Base-by-base conservation (phyloP, 2,329 filamentous ascomycete genomes). In the Trichoderma polysporum region DNA sequence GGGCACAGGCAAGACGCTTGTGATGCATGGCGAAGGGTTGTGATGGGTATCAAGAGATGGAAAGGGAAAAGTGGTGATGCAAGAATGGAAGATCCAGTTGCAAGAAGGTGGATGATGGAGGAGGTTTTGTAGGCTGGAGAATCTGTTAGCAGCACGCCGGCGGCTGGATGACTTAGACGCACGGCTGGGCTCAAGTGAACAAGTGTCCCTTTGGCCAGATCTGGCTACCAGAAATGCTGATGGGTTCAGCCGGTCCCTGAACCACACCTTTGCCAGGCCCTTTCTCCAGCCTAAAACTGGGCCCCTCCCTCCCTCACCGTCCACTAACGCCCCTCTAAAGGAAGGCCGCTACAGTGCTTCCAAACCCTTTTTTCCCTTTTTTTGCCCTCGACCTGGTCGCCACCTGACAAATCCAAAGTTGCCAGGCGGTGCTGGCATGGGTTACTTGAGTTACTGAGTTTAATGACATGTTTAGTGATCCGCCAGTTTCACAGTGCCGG, bases 1-100 rank as follows among this genome's bases (percentile, higher is more conserved):
- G 81, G 81, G 84, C 82, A 72, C 82, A 80, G 74, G 84, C 81
- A 70, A 87, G 74, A 73, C 79, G 80, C 77, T 83, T 83, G 73
- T 80, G 78, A 70, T 80, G 80, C 84, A 86, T 86, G 68, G 73
- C 80, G 74, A 73, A 62, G 54, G 37, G 56, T 67, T 70, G 64
- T 67, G 62, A 65, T 52, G 19, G 49, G 49, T 64, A 68, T 53
- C 67, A 60, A 27, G n/a, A 31, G 17, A 19, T 7, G 39, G 50
- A 49, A 22, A 45, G 35, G 58, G 58, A 68, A 65, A 66, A 59
- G 68, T 61, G 31, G 54, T 71, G 61, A 67, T 70, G 57, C 65
- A 45, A 66, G 67, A 61, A 57, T 71, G 67, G 69, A 70, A 66
- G 66, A 63, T 60, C 22, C 31, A 63, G 57, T 69, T 68, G 68